Evolutionary conservation across 257 asterid genomes (phyloP).

Genomic region (Misopates orontium): DNA sequence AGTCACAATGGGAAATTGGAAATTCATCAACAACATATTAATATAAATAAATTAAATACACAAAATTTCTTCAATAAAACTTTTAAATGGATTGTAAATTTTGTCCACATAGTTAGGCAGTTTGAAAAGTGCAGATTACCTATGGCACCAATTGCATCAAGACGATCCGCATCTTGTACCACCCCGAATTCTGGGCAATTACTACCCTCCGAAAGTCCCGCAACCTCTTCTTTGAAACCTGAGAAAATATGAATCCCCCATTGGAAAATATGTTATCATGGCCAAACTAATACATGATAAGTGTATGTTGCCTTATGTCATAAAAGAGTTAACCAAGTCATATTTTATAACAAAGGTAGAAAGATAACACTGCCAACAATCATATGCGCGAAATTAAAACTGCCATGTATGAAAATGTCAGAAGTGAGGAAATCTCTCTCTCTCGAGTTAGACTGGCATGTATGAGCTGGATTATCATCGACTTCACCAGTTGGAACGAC

Average conservation of each 20-base stretch:
- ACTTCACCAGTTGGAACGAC: too few relatives aligned
- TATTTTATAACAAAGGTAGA: neutral
- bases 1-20: conserved; percentile 6
- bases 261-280: neutral
- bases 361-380: conserved; percentile 4
- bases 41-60: too few relatives aligned
- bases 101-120: neutral
- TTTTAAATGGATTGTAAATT: neutral
- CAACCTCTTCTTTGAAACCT: conserved; percentile 90
- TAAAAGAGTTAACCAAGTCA: neutral
- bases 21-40: too few relatives aligned
- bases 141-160: conserved; percentile 97
- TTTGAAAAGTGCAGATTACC: conserved; percentile 40
- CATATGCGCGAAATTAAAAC: neutral
- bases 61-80: neutral
- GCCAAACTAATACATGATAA: conserved; percentile 9
- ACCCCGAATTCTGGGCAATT: conserved; percentile 71
- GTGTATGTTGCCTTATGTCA: neutral
- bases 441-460: too few relatives aligned
- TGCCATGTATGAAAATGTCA: neutral
- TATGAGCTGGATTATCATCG: too few relatives aligned
- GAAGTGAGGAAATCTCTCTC: too few relatives aligned
- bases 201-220: conserved; percentile 40
- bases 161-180: conserved; percentile 98
- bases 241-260: conserved; percentile 23